phyloP scores from a whole-genome alignment of 805 yeast genomes.

The Hagleromyces aurorensis region DNA sequence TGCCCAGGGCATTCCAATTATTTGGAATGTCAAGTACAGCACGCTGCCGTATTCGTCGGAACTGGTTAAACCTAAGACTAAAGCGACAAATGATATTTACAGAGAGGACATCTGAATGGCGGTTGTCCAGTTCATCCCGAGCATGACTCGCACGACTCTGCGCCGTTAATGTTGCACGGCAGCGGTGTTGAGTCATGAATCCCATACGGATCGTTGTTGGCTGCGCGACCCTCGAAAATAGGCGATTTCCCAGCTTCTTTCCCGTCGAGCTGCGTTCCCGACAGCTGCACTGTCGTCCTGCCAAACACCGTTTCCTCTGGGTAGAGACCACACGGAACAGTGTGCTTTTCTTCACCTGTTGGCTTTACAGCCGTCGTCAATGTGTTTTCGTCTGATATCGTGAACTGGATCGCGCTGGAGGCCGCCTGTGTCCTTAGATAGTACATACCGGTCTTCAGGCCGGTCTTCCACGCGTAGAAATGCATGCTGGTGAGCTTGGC shows the following conservation, averaged over 20 bases:
- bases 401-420: slow-evolving; percentile 89
- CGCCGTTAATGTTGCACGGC: slow-evolving; percentile 88
- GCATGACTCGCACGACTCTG: slow-evolving; percentile 95
- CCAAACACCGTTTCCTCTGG: slow-evolving; percentile 11
- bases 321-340: slow-evolving; percentile 43
- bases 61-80: too few relatives aligned
- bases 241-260: slow-evolving; percentile 34
- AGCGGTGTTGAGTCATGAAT: slow-evolving; percentile 82
- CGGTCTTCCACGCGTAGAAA: slow-evolving; percentile 95
- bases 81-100: too few relatives aligned
- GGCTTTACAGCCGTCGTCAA: slow-evolving; percentile 4
- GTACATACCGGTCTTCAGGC: slow-evolving; percentile 95
- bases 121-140: slow-evolving; percentile 77
- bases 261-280: slow-evolving; percentile 35
- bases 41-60: too few relatives aligned
- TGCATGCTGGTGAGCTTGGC: slow-evolving; percentile 95
- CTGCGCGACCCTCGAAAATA: slow-evolving; percentile 16
- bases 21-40: too few relatives aligned
- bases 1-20: too few relatives aligned
- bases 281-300: too few relatives aligned
- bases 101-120: too few relatives aligned
- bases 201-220: slow-evolving; percentile 50
- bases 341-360: slow-evolving; percentile 35
- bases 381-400: slow-evolving; percentile 47
- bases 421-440: slow-evolving; percentile 96